Evolutionary conservation across 2,329 filamentous ascomycete genomes (phyloP).

Genomic region (Colletotrichum destructivum): DNA sequence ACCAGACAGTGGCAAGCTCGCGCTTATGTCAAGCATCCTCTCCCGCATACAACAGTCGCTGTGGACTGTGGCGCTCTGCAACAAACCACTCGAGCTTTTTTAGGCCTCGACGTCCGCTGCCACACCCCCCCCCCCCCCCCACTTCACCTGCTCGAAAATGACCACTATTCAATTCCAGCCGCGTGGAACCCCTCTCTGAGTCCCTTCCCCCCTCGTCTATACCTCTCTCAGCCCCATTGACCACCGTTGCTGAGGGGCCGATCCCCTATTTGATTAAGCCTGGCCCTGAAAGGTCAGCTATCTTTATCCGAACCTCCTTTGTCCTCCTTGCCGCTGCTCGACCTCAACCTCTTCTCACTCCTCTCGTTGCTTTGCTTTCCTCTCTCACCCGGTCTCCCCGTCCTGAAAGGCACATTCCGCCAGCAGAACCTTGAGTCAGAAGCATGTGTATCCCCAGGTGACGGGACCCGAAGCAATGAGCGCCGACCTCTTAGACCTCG

Average conservation of each 20-base stretch:
- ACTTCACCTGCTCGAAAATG: constrained; percentile 14
- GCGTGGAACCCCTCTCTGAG: constrained; percentile 29
- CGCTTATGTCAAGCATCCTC: constrained; percentile 21
- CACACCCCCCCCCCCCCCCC: constrained; percentile 2
- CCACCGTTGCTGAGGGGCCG: constrained; percentile 32
- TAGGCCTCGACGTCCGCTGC: neutral
- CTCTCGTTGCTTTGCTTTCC: constrained; percentile 18
- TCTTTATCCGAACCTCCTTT: constrained; percentile 35
- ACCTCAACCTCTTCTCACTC: constrained; percentile 12
- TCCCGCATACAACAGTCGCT: constrained; percentile 1
- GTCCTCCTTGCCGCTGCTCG: constrained; percentile 27
- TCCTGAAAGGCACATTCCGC: constrained; percentile 1
- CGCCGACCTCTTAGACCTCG: constrained; percentile 77
- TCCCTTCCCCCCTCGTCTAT: constrained; percentile 7
- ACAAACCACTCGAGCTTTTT: constrained; percentile 27
- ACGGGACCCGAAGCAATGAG: constrained; percentile 64
- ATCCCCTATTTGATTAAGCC: constrained; percentile 35
- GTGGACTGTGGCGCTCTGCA: constrained; percentile 38
- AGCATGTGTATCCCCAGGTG: constrained; percentile 36
- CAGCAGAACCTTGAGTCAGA: neutral
- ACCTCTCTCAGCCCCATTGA: constrained; percentile 32
- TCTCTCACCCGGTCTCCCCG: constrained; percentile 1
- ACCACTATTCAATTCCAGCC: constrained; percentile 28
- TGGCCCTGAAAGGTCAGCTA: constrained; percentile 23
- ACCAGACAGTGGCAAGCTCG: constrained; percentile 12